Evolutionary conservation across 2,329 filamentous ascomycete genomes (phyloP).

Genomic region (Fusarium sp.): DNA sequence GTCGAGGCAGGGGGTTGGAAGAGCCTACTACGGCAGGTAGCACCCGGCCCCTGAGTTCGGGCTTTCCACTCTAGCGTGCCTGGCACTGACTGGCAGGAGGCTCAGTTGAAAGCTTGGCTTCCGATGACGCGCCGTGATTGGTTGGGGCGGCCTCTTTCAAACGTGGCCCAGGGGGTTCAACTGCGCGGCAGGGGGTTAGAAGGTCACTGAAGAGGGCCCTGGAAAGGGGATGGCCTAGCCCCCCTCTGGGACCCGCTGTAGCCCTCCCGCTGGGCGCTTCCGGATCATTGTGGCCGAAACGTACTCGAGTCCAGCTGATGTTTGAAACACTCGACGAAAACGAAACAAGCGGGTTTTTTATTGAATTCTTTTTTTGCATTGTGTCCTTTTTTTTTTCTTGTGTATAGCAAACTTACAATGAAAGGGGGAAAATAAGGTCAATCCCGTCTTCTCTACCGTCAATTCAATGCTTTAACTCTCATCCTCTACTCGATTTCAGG

Average conservation of each 20-base stretch:
- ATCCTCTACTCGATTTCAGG: not conserved
- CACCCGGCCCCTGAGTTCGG: not conserved
- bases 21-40: not conserved
- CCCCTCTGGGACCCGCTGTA: not conserved
- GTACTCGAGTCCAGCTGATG: not conserved
- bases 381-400: not conserved
- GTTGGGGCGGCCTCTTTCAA: not conserved
- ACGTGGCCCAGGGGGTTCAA: not conserved
- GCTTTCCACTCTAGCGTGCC: conserved; percentile 17
- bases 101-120: not conserved
- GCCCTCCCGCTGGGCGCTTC: conserved; percentile 11
- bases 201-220: not conserved
- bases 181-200: not conserved
- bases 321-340: conserved; percentile 26
- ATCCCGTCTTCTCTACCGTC: not conserved
- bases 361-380: not conserved
- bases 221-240: not conserved
- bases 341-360: conserved; percentile 4
- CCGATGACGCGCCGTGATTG: not conserved
- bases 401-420: too few relatives aligned
- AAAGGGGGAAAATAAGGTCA: too few relatives aligned
- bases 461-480: not conserved
- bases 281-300: conserved; percentile 3
- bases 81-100: conserved; percentile 9
- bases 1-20: not conserved